These are phyloP conservation scores for Neospermospora avenae DNA, from an alignment of 2,329 filamentous ascomycete genomes.

Conservation along the genomic window DNA sequence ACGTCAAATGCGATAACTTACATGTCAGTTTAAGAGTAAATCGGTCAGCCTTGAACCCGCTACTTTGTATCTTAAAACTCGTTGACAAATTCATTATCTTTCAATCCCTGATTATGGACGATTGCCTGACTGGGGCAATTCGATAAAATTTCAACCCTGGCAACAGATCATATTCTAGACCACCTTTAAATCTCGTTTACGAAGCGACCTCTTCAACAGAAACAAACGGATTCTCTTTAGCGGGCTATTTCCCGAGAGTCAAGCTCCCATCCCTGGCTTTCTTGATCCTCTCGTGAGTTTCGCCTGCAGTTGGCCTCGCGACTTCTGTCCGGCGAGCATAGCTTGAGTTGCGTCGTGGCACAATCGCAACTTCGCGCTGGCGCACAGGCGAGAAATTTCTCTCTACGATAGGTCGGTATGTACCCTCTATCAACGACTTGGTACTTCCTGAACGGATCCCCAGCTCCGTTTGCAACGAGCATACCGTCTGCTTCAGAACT, in stretches of 20 bases:
- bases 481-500: background rate
- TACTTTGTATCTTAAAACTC: too few species aligned
- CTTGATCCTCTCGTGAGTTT: background rate
- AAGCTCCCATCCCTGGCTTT: background rate
- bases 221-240: background rate
- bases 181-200: too few species aligned
- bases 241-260: background rate
- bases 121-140: too few species aligned
- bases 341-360: background rate
- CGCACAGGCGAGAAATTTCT: background rate
- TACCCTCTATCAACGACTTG: background rate
- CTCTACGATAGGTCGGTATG: background rate
- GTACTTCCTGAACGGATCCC: slow-evolving; percentile 1
- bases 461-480: background rate
- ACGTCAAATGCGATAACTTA: too few species aligned
- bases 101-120: too few species aligned
- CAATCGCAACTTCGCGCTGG: background rate
- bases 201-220: background rate
- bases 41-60: too few species aligned
- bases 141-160: too few species aligned
- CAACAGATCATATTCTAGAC: too few species aligned
- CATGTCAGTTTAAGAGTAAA: too few species aligned
- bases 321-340: background rate
- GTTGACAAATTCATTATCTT: background rate
- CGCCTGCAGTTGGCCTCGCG: background rate